Evolutionary conservation across 495 filamentous ascomycete genomes (phyloP).

Genomic region (Geoglossum glabrum): DNA sequence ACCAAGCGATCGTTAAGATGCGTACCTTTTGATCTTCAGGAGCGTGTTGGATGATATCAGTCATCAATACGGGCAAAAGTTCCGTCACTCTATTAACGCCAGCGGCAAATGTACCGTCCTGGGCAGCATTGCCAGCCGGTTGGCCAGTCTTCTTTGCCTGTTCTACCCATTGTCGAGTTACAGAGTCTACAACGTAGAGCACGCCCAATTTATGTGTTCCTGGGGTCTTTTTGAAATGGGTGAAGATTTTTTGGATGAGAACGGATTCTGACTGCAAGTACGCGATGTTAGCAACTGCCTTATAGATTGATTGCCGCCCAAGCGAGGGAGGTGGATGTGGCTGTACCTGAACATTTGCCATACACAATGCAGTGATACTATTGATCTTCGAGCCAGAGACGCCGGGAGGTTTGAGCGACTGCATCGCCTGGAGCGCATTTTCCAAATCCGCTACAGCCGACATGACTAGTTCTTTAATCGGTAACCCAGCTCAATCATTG

Average conservation of each 20-base stretch:
- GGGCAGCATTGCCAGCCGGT: constrained; percentile 49
- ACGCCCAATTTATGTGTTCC: constrained; percentile 94
- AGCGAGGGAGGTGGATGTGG: constrained; percentile 8
- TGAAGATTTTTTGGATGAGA: constrained; percentile 88
- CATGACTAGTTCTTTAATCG: background rate
- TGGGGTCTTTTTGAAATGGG: constrained; percentile 90
- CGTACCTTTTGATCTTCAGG: constrained; percentile 98
- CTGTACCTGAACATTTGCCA: constrained; percentile 84
- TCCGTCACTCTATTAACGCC: constrained; percentile 95
- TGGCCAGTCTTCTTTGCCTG: constrained; percentile 74
- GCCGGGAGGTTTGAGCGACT: constrained; percentile 74
- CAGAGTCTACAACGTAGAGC: constrained; percentile 99
- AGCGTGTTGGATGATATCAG: constrained; percentile 74
- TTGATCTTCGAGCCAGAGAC: constrained; percentile 80
- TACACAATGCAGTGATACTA: constrained; percentile 66
- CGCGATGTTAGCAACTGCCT: constrained; percentile 7
- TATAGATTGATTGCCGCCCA: constrained; percentile 1
- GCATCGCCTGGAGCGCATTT: constrained; percentile 75
- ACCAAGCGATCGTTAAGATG: constrained; percentile 11
- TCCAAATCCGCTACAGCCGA: constrained; percentile 75
- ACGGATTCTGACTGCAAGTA: constrained; percentile 70
- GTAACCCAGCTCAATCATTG: background rate
- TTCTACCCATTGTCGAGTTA: constrained; percentile 96
- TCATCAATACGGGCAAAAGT: constrained; percentile 80
- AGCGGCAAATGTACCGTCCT: constrained; percentile 82